Evolutionary conservation across 257 asterid species (phyloP).

Genomic region (Nicotiana noctiflora): DNA sequence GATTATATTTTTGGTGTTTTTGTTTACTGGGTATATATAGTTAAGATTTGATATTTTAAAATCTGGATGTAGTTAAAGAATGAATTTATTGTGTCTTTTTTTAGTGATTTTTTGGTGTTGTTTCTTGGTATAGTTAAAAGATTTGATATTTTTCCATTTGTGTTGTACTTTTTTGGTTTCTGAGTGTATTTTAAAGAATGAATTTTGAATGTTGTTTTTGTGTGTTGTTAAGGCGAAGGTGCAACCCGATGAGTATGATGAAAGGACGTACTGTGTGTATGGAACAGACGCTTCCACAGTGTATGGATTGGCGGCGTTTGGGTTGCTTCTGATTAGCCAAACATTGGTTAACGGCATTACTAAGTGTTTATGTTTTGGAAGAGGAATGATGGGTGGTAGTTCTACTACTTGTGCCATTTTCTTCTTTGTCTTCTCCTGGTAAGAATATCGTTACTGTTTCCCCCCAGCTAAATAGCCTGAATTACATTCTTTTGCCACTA

Average conservation of each 20-base stretch:
- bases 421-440: slow-evolving; percentile 87
- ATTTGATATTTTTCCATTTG: no score
- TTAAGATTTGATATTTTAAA: neutral
- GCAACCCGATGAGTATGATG: slow-evolving; percentile 88
- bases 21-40: neutral
- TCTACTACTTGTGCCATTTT: slow-evolving; percentile 52
- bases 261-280: slow-evolving; percentile 65
- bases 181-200: neutral
- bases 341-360: slow-evolving; percentile 71
- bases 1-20: neutral
- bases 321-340: slow-evolving; percentile 76
- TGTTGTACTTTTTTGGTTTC: neutral
- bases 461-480: neutral
- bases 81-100: neutral
- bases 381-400: slow-evolving; percentile 60
- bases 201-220: neutral
- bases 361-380: slow-evolving; percentile 87
- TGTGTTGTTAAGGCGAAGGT: slow-evolving; percentile 51
- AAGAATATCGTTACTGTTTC: slow-evolving; percentile 13
- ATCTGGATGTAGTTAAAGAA: neutral
- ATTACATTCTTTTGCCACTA: neutral
- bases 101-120: neutral
- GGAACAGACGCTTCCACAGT: slow-evolving; percentile 85
- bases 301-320: slow-evolving; percentile 90
- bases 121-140: neutral